Evolutionary conservation across 1,284 basidiomycete genomes (phyloP).

Genomic region (Mycena citricolor): DNA sequence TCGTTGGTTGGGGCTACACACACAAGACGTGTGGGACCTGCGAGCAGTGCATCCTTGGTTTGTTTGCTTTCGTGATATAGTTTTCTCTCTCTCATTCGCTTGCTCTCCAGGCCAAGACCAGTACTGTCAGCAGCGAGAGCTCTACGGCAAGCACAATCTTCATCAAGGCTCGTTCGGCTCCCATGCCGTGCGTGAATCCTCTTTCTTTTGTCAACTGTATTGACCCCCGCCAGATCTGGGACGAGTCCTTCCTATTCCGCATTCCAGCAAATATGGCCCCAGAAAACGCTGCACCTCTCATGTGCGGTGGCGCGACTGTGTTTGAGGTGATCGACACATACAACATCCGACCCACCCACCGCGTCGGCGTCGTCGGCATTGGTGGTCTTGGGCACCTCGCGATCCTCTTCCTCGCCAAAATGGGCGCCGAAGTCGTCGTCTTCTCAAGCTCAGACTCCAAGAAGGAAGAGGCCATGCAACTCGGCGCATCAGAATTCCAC

Average conservation of each 20-base stretch:
- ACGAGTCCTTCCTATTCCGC: constrained; percentile 3
- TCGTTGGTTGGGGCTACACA: constrained; percentile 2
- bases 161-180: constrained; percentile 8
- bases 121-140: background rate
- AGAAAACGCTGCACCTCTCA: constrained; percentile 3
- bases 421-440: constrained; percentile 5
- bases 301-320: constrained; percentile 11
- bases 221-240: no score
- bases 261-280: constrained; percentile 1
- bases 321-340: constrained; percentile 4
- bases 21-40: constrained; percentile 8
- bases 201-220: no score
- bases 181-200: constrained; percentile 10
- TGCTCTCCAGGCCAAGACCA: background rate
- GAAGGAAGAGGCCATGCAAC: constrained; percentile 1
- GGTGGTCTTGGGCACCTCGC: constrained; percentile 12
- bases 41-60: constrained; percentile 1
- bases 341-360: constrained; percentile 26
- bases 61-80: background rate
- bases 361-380: constrained; percentile 28
- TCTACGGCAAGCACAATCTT: background rate
- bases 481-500: constrained; percentile 9
- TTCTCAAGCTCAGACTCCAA: constrained; percentile 7
- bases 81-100: no score
- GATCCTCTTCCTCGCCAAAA: constrained; percentile 11